These are phyloP conservation scores for Mortierella claussenii DNA, from an alignment of 192 early-diverging fungal species.

Conservation along the genomic window DNA sequence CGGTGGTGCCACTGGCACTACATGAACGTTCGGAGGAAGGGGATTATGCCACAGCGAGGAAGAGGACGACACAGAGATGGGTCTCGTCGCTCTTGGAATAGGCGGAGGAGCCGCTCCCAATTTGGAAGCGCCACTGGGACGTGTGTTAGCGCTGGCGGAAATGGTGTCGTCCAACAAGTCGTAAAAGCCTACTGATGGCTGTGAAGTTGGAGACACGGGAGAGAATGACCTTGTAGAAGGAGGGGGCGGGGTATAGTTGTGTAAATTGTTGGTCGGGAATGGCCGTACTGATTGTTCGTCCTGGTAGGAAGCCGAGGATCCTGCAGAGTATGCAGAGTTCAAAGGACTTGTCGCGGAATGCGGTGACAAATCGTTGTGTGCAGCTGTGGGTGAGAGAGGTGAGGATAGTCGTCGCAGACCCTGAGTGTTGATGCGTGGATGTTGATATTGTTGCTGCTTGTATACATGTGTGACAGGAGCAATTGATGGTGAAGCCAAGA, in stretches of 20 bases:
- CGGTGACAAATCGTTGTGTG: not conserved
- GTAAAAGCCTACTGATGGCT: conserved; percentile 34
- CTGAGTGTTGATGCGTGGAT: conserved; percentile 26
- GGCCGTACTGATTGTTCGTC: not conserved
- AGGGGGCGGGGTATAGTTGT: conserved; percentile 28
- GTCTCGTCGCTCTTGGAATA: conserved; percentile 30
- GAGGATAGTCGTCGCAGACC: conserved; percentile 13
- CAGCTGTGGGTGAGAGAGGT: not conserved
- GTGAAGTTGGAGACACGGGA: not conserved
- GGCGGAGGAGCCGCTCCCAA: conserved; percentile 18
- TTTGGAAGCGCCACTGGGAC: too few species aligned
- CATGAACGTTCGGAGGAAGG: not conserved
- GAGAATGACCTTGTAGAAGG: conserved; percentile 5
- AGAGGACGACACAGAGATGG: conserved; percentile 12
- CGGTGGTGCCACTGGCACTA: not conserved
- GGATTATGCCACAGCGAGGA: conserved; percentile 23
- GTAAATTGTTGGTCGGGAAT: not conserved
- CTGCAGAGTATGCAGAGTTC: not conserved
- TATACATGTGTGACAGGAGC: not conserved
- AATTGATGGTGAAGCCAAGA: not conserved
- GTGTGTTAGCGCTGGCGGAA: not conserved
- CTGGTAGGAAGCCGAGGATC: not conserved
- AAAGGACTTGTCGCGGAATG: not conserved
- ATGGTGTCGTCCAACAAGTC: conserved; percentile 19
- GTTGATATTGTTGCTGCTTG: conserved; percentile 35